Percentiles rank a stretch among this genome's conserved stretches.
phyloP scores from a whole-genome alignment of 169 alveolate species.

The Plasmodium adleri region DNA sequence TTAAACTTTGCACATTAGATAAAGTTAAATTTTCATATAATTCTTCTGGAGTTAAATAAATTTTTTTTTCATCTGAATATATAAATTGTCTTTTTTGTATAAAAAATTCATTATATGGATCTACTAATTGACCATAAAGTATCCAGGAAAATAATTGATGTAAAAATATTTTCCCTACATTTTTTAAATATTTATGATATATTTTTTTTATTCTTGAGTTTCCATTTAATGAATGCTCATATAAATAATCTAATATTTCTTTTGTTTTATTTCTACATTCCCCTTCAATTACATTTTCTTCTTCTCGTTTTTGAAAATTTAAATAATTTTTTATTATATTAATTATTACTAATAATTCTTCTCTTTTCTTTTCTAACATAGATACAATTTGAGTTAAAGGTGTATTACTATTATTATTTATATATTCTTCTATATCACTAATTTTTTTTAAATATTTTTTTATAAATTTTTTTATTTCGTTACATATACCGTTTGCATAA shows the following conservation, averaged over 20 bases:
- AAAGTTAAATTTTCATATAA: slow-evolving; percentile 74
- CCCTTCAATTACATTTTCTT: slow-evolving; percentile 58
- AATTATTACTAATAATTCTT: slow-evolving; percentile 71
- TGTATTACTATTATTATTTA: slow-evolving; percentile 78
- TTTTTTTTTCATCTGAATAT: slow-evolving; percentile 71
- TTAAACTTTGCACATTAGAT: slow-evolving; percentile 76
- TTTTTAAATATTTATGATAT: slow-evolving; percentile 44
- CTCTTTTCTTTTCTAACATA: slow-evolving; percentile 79
- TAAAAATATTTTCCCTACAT: slow-evolving; percentile 72
- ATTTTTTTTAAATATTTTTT: slow-evolving; percentile 75
- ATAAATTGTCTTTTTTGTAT: slow-evolving; percentile 76
- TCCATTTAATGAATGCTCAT: slow-evolving; percentile 70
- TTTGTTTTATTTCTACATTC: slow-evolving; percentile 67
- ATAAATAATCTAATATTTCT: slow-evolving; percentile 75
- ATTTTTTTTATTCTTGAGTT: slow-evolving; percentile 58
- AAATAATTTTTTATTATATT: slow-evolving; percentile 71
- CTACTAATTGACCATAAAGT: slow-evolving; percentile 81
- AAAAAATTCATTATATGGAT: slow-evolving; percentile 82
- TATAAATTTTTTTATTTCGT: slow-evolving; percentile 80
- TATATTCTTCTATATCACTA: slow-evolving; percentile 77
- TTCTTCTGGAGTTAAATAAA: slow-evolving; percentile 73
- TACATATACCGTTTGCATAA: slow-evolving; percentile 79
- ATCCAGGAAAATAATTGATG: slow-evolving; percentile 81
- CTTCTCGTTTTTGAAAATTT: slow-evolving; percentile 73
- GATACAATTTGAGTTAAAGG: slow-evolving; percentile 80